Evolutionary conservation across 2,329 filamentous ascomycete genomes (phyloP), one percentile per base, ranked within the genome.

Genomic region (Fusarium ramigenum): DNA sequence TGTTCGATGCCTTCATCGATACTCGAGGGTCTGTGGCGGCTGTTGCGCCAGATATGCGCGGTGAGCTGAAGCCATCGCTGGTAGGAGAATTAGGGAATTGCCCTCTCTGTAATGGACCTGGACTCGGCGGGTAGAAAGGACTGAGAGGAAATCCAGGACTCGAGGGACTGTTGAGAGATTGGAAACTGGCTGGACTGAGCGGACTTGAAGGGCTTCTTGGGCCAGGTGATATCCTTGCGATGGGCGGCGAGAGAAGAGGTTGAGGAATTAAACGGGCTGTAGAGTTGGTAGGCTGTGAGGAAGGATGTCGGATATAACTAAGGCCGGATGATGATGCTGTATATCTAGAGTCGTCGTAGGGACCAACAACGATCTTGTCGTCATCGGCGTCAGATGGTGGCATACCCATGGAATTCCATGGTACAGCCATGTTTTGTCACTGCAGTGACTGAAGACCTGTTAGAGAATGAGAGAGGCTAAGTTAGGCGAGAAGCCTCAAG

Each of bases 221-320:
- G 4, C 73, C 72, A 34, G 75, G 66, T 10, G 70, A 72, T 46
- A 56, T 50, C 15, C 64, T 69, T 58, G 69, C 60, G 44, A 56
- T 44, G 23, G 76, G 76, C n/a, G 76, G 76, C 18, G 76, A 77
- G 37, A 78, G 73, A 21, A 78, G 68, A 21, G 75, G 75, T 7
- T 62, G 65, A 11, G 71, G 58, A 52, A 72, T 30, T n/a, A 73
- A 42, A 23, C 66, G 63, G 8, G 74, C 69, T 25, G 72, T 75
- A 16, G 77, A 78, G 7, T 63, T 74, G 28, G 73, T 71, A 23
- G 74, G 69, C 43, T 75, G 74, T n/a, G 70, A 67, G 18, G 75
- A 76, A 25, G 75, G 62, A 61, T 72, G 69, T 30, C 66, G 69
- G 21, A 64, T 58, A 42, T 73, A 75, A 58, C 69, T 73, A 32